These are phyloP conservation scores for Albophoma yamanashiensis DNA, from an alignment of 2,329 filamentous ascomycete genomes.

Conservation along the genomic window DNA sequence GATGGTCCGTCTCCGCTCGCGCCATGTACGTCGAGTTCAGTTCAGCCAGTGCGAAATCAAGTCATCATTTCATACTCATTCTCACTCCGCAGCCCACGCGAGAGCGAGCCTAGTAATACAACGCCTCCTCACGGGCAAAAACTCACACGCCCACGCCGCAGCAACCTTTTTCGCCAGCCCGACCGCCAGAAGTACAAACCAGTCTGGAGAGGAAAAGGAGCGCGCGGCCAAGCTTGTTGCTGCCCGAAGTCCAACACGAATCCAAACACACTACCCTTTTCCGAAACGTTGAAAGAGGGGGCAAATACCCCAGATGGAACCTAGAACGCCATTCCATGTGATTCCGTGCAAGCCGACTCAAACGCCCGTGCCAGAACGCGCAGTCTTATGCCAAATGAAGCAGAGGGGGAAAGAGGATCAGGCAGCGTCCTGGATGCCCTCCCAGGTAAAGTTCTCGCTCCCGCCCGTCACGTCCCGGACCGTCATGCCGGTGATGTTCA, in stretches of 20 bases:
- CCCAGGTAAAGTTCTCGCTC: slow-evolving; percentile 30
- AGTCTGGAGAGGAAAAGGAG: background rate
- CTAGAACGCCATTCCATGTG: background rate
- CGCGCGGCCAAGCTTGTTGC: background rate
- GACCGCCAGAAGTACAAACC: background rate
- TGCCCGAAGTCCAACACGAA: background rate
- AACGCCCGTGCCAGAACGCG: background rate
- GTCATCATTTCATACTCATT: background rate
- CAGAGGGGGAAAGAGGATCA: background rate
- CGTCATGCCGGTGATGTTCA: slow-evolving; percentile 39
- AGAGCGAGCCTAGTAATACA: background rate
- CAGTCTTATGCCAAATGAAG: background rate
- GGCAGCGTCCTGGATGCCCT: slow-evolving; percentile 23
- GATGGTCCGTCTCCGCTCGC: background rate
- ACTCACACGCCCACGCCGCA: background rate
- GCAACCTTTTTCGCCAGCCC: background rate
- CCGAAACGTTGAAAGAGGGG: background rate
- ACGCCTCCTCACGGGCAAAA: background rate
- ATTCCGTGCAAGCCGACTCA: background rate
- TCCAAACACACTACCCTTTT: background rate
- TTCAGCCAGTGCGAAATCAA: background rate
- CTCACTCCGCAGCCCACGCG: background rate
- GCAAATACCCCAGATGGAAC: background rate
- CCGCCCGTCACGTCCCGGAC: slow-evolving; percentile 26
- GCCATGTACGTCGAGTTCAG: background rate